phyloP scores from a whole-genome alignment of 2,329 filamentous ascomycete species.

The Phialophora tarda region DNA sequence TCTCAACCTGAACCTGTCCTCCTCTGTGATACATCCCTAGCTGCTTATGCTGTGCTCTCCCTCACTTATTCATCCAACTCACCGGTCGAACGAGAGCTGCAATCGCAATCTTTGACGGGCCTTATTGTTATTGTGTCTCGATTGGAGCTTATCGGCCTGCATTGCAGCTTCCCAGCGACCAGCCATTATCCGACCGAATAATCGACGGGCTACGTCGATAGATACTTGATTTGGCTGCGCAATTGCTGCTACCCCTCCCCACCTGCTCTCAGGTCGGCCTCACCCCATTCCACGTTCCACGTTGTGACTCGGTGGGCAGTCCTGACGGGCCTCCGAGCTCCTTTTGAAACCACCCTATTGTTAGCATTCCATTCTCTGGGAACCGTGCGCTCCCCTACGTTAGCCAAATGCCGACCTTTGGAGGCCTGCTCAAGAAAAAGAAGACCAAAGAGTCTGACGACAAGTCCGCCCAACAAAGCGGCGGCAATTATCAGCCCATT shows the following conservation, averaged over 20 bases:
- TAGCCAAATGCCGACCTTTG: constrained; percentile 82
- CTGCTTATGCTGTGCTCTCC: constrained; percentile 4
- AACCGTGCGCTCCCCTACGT: constrained; percentile 35
- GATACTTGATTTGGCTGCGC: constrained; percentile 25
- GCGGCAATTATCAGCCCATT: constrained; percentile 34
- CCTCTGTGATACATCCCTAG: constrained; percentile 9
- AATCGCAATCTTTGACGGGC: constrained; percentile 8
- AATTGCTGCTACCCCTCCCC: constrained; percentile 31
- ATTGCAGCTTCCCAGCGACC: constrained; percentile 30
- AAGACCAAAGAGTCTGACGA: constrained; percentile 82
- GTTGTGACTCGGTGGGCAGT: constrained; percentile 24
- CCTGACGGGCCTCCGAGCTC: constrained; percentile 30
- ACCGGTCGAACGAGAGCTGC: constrained; percentile 7
- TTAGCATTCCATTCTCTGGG: constrained; percentile 32
- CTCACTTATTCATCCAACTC: constrained; percentile 6
- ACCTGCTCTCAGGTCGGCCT: constrained; percentile 22
- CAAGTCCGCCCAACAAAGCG: constrained; percentile 40
- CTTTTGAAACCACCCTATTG: constrained; percentile 21
- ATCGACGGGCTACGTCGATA: constrained; percentile 23
- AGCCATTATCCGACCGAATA: constrained; percentile 21
- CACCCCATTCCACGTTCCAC: constrained; percentile 27
- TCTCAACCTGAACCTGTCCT: constrained; percentile 3
- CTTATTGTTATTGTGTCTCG: constrained; percentile 1
- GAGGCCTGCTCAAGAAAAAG: constrained; percentile 94
- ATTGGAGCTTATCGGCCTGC: constrained; percentile 35